These are phyloP conservation scores for Saposhnikovia divaricata DNA, from an alignment of 129 eudicot species.

Conservation along the genomic window DNA sequence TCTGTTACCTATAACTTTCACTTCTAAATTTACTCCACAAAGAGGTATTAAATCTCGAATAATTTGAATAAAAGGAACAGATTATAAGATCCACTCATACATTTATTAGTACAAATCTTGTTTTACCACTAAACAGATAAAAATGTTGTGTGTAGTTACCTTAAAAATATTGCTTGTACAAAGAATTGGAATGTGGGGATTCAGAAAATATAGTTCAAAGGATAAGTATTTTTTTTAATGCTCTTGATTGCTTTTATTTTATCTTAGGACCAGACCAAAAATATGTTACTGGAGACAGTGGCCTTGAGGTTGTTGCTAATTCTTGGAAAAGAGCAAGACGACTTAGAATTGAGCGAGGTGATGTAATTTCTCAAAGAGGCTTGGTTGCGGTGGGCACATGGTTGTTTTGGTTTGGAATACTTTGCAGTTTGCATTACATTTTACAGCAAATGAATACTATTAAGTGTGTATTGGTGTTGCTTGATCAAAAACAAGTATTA, in stretches of 20 bases:
- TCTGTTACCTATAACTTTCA: no score
- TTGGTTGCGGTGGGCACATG: no score
- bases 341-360: conserved; percentile 26
- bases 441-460: conserved; percentile 21
- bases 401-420: no score
- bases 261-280: conserved; percentile 18
- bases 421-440: conserved; percentile 26
- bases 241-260: neutral
- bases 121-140: neutral
- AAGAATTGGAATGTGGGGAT: neutral
- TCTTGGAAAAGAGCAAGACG: conserved; percentile 18
- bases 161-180: no score
- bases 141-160: neutral
- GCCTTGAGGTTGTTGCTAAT: conserved; percentile 10
- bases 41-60: no score
- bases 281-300: conserved; percentile 23
- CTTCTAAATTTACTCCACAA: no score
- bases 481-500: conserved; percentile 17
- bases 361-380: conserved; percentile 24
- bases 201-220: neutral
- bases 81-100: no score
- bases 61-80: neutral
- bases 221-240: no score
- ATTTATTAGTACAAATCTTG: neutral
- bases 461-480: conserved; percentile 18